These are phyloP conservation scores for Populus alba DNA, from an alignment of 345 rosid species.

Conservation along the genomic window DNA sequence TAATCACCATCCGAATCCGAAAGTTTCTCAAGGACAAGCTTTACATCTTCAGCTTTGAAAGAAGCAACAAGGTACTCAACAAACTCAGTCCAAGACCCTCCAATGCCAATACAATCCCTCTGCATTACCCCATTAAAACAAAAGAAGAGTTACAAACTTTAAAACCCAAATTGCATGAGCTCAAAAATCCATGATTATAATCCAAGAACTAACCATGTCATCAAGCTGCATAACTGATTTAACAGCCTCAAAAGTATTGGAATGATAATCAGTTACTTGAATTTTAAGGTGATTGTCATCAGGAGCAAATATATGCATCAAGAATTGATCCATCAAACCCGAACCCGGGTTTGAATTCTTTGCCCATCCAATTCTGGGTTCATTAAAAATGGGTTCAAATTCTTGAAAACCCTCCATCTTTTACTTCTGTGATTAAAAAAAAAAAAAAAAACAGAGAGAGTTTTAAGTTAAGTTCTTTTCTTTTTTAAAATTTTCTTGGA, in stretches of 20 bases:
- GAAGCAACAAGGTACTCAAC: conserved; percentile 65
- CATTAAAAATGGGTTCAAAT: conserved; percentile 65
- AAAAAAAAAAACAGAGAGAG: not conserved
- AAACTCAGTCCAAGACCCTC: conserved; percentile 86
- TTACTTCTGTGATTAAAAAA: not conserved
- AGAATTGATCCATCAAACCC: conserved; percentile 46
- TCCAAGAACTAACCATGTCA: conserved; percentile 56
- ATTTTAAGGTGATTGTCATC: conserved; percentile 56
- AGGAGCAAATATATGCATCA: conserved; percentile 64
- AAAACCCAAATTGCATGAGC: not conserved
- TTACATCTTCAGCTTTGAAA: conserved; percentile 62
- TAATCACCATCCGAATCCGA: conserved; percentile 41
- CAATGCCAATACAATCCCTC: conserved; percentile 80
- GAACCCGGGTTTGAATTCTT: conserved; percentile 20
- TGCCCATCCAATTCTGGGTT: conserved; percentile 54
- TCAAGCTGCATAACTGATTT: conserved; percentile 71
- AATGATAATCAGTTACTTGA: conserved; percentile 61
- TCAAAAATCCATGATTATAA: not conserved
- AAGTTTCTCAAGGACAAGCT: conserved; percentile 54
- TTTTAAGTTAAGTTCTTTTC: not conserved
- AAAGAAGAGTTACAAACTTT: not conserved
- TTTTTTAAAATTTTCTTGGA: not conserved
- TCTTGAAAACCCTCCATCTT: conserved; percentile 36
- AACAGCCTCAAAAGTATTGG: conserved; percentile 55
- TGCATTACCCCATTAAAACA: conserved; percentile 28